Percentiles rank a stretch among this genome's conserved stretches.
Evolutionary conservation across 306 rosid species (phyloP).

Genomic region (Prunus salicina): DNA sequence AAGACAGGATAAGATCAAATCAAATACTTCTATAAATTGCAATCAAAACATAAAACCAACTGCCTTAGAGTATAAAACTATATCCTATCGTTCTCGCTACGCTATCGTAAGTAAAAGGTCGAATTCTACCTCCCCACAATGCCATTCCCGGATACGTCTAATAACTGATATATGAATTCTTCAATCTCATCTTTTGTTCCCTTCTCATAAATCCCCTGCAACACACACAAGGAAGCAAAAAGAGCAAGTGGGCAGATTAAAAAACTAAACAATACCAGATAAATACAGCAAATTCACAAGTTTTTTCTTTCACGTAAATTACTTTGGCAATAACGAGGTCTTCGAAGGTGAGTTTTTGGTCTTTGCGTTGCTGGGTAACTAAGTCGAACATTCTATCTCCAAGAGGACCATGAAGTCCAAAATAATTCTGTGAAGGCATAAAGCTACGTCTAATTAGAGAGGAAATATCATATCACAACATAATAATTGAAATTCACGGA

Average conservation of each 20-base stretch:
- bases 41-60: not conserved
- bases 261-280: not conserved
- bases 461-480: not conserved
- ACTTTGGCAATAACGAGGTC: conserved; percentile 88
- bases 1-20: not conserved
- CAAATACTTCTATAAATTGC: not conserved
- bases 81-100: not conserved
- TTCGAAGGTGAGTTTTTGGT: conserved; percentile 67
- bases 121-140: conserved; percentile 47
- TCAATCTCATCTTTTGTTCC: conserved; percentile 80
- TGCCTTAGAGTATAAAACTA: not conserved
- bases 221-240: conserved; percentile 18
- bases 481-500: not conserved
- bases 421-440: conserved; percentile 39
- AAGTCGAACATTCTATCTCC: conserved; percentile 77
- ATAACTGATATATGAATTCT: conserved; percentile 61
- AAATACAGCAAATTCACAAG: not conserved
- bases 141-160: conserved; percentile 53
- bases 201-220: conserved; percentile 79
- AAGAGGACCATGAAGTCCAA: conserved; percentile 58
- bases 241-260: not conserved
- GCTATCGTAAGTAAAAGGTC: not conserved
- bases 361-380: conserved; percentile 70
- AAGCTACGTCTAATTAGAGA: not conserved
- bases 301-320: not conserved